Base-by-base conservation (phyloP, 257 asterid genomes). In the Petunia secreta region DNA sequence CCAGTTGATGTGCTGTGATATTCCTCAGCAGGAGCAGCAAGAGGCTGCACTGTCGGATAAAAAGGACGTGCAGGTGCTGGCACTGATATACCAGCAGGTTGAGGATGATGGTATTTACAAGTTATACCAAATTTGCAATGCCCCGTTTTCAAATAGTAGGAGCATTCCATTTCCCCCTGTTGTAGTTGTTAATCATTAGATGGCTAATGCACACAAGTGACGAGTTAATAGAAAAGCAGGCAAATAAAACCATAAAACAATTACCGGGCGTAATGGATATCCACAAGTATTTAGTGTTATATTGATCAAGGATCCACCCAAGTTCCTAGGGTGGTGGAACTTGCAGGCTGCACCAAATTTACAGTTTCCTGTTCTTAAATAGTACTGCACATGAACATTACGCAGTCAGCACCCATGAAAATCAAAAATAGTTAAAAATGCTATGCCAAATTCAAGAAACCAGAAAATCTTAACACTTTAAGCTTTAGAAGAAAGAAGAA, bases 101-200 rank as follows among this genome's bases (percentile, higher is more conserved):
- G 92, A 87, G 97, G 97, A 84, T 94, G 98, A 88, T 94, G 89
- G 83, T 88, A 94, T 94, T 92, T 94, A 92, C 98, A 94, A 8
- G 95, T 87, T 78, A 88, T 75, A 82, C 97, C 98, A 75, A 90
- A 94, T 83, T 92, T 94, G 94, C 98, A 94, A 84, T 88, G 97
- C 97, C 97, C 97, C 96, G 91, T 89, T 90, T 89, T 91, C 94
- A 92, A 90, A 92, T 94, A 94, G 85, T 92, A 90, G 94, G 98
- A 89, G 97, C 98, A 94, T 84, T 90, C 97, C 83, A 86, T 88
- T 87, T 91, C 97, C 37, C 90, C 97, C 97, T 94, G 92, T 83
- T 34, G 77, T 43, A 83, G 87, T 75, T 9, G 50, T 68, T 77
- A 41, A 62, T 37, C 50, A 55, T 75, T 46, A 53, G 73, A 80